These are phyloP conservation scores for Rhamnella rubrinervis DNA, from an alignment of 331 rosid genomes.

Conservation along the genomic window DNA sequence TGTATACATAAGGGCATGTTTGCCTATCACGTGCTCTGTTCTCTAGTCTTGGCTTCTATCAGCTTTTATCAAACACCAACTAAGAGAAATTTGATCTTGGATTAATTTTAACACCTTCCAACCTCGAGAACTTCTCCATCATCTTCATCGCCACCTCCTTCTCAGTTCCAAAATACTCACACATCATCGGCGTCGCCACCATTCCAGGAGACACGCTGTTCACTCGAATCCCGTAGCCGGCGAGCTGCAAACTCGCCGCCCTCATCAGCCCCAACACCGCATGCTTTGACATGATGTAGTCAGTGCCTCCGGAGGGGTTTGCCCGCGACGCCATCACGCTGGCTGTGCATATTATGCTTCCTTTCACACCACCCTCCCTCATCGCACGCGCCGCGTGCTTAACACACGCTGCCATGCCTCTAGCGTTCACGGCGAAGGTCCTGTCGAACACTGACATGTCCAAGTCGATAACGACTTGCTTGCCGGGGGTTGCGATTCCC, in stretches of 20 bases:
- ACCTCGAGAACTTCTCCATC: not conserved
- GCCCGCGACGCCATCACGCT: not conserved
- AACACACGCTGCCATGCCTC: conserved; percentile 14
- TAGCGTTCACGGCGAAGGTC: conserved; percentile 4
- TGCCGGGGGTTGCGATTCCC: not conserved
- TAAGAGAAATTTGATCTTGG: too few relatives aligned
- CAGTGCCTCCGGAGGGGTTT: not conserved
- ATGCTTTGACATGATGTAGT: conserved; percentile 27
- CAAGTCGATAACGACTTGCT: not conserved
- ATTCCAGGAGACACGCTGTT: conserved; percentile 29
- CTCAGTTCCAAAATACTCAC: not conserved
- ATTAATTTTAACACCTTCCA: too few relatives aligned
- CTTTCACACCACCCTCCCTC: conserved; percentile 6
- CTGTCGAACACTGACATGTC: conserved; percentile 4
- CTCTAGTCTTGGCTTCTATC: too few relatives aligned
- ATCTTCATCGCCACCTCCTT: not conserved
- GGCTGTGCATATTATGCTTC: conserved; percentile 9
- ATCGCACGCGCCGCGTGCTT: conserved; percentile 16
- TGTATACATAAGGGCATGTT: too few relatives aligned
- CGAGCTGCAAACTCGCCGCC: conserved; percentile 24
- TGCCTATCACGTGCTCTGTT: too few relatives aligned
- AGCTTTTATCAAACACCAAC: too few relatives aligned
- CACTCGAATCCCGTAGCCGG: conserved; percentile 8
- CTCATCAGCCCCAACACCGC: conserved; percentile 28
- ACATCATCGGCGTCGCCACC: conserved; percentile 1